Conservation (phyloP, 306 rosid species). For the Alnus glutinosa region DNA sequence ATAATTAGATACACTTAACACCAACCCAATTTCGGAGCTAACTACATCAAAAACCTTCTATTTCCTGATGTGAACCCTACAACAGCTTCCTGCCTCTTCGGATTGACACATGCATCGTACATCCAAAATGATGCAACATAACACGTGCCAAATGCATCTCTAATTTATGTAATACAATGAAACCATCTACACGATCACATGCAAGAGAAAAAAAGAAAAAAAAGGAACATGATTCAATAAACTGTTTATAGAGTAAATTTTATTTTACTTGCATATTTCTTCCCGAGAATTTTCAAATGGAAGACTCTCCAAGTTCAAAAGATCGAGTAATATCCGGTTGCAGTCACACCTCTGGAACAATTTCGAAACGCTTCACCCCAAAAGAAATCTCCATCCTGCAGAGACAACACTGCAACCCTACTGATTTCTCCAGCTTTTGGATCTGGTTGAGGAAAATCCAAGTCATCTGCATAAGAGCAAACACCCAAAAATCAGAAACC, state of each 20-base stretch:
- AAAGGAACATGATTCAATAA: conserved; percentile 11
- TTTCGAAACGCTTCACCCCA: conserved; percentile 40
- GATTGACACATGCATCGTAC: too few species aligned
- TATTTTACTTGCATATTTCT: conserved; percentile 20
- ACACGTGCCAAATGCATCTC: too few species aligned
- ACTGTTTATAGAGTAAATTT: conserved; percentile 1
- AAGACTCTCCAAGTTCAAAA: conserved; percentile 26
- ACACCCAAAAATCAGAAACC: conserved; percentile 13
- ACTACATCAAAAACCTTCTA: too few species aligned
- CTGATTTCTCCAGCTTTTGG: conserved; percentile 61
- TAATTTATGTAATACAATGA: too few species aligned
- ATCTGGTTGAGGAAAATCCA: conserved; percentile 97
- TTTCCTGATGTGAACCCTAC: too few species aligned
- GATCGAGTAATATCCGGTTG: conserved; percentile 30
- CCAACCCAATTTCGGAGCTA: too few species aligned
- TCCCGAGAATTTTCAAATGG: conserved; percentile 22
- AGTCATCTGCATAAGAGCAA: conserved; percentile 70
- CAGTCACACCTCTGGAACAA: conserved; percentile 38
- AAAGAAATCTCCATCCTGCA: conserved; percentile 24
- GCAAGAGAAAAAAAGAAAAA: neutral
- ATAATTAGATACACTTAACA: too few species aligned
- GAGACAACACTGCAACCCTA: conserved; percentile 54
- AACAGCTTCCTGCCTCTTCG: too few species aligned
- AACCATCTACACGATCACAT: too few species aligned
- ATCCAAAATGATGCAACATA: too few species aligned